Evolutionary conservation across 2,329 filamentous ascomycete genomes (phyloP), one percentile per base, ranked within the genome.

Genomic region (Coniochaeta sp.): DNA sequence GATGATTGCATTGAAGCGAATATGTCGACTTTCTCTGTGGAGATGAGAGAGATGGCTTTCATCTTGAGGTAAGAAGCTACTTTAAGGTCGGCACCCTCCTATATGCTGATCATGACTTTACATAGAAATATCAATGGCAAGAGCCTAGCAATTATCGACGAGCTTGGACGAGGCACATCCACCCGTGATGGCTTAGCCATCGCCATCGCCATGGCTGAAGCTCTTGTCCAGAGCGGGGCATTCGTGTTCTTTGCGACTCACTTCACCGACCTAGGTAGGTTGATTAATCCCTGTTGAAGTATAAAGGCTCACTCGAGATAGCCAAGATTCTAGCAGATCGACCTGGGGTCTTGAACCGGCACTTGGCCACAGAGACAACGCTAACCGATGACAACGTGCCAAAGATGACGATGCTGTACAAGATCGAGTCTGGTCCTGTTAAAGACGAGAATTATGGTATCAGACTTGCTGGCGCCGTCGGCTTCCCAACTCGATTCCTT

Each of bases 31-130:
- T 99, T 98, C 70, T 91, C 93, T 0, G 83, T 91, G 0, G 95
- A 99, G 73, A 98, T 99, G 95, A 84, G 91, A 47, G 95, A 98
- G 68, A 96, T 93, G 76, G 91, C 93, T 0, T 96, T 96, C 71
- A 97, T 99, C 59, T 76, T 98, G 1, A 83, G 86, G 79, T 79
- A 68, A 1, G 61, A 7, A 24, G 3, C 33, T n/a, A 17, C 61
- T 19, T 12, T 28, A 52, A 12, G 6, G 24, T 5, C 3, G 19
- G 1, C 5, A 36, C 17, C 36, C 17, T 31, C 34, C 40, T 19
- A 22, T 28, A 36, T 28, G 26, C n/a, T 31, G 6, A 68, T 59
- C 14, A 1, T 59, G 31, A 34, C 14, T 22, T 2, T 11, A 12
- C 11, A 36, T 47, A 81, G 83, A 58, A 96, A 96, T 68, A 84